Conservation (phyloP, 495 filamentous ascomycete species). For the Hyphodiscus hymeniophilus region DNA sequence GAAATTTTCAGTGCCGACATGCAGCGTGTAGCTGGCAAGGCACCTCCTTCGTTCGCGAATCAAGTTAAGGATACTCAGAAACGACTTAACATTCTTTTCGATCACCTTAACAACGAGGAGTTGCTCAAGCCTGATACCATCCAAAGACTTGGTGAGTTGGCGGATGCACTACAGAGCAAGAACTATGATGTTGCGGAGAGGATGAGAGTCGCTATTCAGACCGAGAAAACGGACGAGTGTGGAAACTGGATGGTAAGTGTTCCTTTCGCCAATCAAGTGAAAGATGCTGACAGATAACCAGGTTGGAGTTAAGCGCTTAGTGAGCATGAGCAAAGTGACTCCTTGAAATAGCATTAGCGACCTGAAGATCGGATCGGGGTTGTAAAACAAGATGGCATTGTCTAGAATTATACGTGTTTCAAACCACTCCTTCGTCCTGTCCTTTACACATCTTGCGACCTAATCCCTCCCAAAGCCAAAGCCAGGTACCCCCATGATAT, state of each 20-base stretch:
- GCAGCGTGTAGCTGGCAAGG: conserved; percentile 74
- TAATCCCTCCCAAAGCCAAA: too few relatives aligned
- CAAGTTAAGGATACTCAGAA: conserved; percentile 93
- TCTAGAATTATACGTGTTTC: background rate
- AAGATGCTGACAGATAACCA: conserved; percentile 30
- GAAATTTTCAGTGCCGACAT: conserved; percentile 79
- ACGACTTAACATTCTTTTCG: conserved; percentile 81
- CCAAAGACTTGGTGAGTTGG: conserved; percentile 50
- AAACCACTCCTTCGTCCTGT: too few relatives aligned
- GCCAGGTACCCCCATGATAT: too few relatives aligned
- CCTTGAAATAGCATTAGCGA: conserved; percentile 21
- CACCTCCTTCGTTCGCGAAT: conserved; percentile 69
- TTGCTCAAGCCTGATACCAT: conserved; percentile 78
- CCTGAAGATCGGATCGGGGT: background rate
- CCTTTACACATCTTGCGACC: too few relatives aligned
- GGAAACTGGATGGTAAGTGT: conserved; percentile 90
- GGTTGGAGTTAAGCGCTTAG: conserved; percentile 87
- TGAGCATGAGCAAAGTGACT: conserved; percentile 83
- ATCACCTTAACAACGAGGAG: conserved; percentile 93
- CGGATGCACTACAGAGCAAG: conserved; percentile 56
- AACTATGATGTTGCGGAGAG: conserved; percentile 68
- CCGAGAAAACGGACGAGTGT: conserved; percentile 75
- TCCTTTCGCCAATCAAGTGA: too few relatives aligned
- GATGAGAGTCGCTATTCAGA: conserved; percentile 76
- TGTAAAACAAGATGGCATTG: background rate